These are phyloP conservation scores for Suhomyces atakaporum DNA, from an alignment of 1,139 yeast genomes.

Conservation along the genomic window DNA sequence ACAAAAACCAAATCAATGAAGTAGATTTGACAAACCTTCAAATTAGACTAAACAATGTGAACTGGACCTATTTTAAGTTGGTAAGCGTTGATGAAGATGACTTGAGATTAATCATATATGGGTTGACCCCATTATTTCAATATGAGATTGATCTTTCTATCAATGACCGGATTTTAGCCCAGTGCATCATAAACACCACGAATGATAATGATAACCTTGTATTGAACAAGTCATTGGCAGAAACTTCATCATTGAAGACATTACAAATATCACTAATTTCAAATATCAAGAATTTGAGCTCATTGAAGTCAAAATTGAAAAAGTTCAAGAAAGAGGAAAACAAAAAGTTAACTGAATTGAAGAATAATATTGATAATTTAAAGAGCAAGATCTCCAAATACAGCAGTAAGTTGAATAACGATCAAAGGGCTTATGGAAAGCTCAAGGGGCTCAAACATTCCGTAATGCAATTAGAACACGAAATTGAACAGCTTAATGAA, in stretches of 20 bases:
- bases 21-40: slow-evolving; percentile 30
- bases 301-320: slow-evolving; percentile 53
- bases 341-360: slow-evolving; percentile 52
- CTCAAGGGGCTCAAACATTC: slow-evolving; percentile 46
- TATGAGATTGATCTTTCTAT: slow-evolving; percentile 62
- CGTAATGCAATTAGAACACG: slow-evolving; percentile 43
- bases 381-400: slow-evolving; percentile 50
- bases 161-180: slow-evolving; percentile 34
- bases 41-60: slow-evolving; percentile 58
- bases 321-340: slow-evolving; percentile 65
- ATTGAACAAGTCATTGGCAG: slow-evolving; percentile 39
- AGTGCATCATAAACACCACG: slow-evolving; percentile 37
- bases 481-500: slow-evolving; percentile 30
- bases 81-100: slow-evolving; percentile 42
- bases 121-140: slow-evolving; percentile 66
- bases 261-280: slow-evolving; percentile 64
- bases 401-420: slow-evolving; percentile 24
- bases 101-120: slow-evolving; percentile 54
- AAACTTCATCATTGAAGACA: slow-evolving; percentile 55
- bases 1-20: slow-evolving; percentile 18
- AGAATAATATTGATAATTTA: slow-evolving; percentile 59
- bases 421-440: slow-evolving; percentile 39
- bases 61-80: slow-evolving; percentile 55
- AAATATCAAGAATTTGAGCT: slow-evolving; percentile 55
- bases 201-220: slow-evolving; percentile 31